Evolutionary conservation across 2,329 filamentous ascomycete species (phyloP), one percentile per base, ranked within the genome.

Genomic region (Stagonosporopsis chrysanthemi): DNA sequence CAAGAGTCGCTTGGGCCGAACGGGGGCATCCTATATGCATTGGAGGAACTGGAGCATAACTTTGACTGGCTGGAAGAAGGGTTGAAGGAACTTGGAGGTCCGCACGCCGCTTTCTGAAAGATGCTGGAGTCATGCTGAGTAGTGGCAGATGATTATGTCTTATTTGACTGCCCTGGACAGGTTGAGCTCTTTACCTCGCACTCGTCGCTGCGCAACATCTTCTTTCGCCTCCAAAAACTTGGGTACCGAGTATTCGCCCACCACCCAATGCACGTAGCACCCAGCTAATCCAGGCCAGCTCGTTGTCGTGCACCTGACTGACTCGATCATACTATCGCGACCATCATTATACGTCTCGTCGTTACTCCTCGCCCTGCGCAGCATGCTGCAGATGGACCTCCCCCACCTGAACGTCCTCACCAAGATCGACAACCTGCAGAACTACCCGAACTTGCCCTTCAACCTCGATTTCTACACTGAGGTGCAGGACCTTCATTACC

Each of bases 111-210:
- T 3, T 14, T 40, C 56, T 51, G 43, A 40, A 44, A 15, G 17
- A 52, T 17, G 19, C 24, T 59, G 29, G 29, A 24, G 29, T 28
- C 35, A 43, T 56, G 44, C 60, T 68, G 63, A 65, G 52, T 6
- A 17, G 24, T 51, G 42, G 33, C 58, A 79, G 91, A 97, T 63
- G 93, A 98, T 67, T 99, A 98, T 72, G 80, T 99, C 54, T 78
- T 99, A 11, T 97, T 99, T 63, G 95, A 99, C 79, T 98, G 95
- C 65, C 95, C 95, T 0, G 95, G 95, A 0, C 95, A 99, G 76
- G 94, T 98, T 45, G 95, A 99, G 78, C 84, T 99, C 6, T 98
- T 97, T 72, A 98, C 94, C 42, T 95, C 98, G 74, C 95, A 99
- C 79, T 88, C 88, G 54, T 96, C 92, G 14, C 80, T 99, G 65